Evolutionary conservation across 495 filamentous ascomycete genomes (phyloP).

Genomic region (Neurospora sp.): DNA sequence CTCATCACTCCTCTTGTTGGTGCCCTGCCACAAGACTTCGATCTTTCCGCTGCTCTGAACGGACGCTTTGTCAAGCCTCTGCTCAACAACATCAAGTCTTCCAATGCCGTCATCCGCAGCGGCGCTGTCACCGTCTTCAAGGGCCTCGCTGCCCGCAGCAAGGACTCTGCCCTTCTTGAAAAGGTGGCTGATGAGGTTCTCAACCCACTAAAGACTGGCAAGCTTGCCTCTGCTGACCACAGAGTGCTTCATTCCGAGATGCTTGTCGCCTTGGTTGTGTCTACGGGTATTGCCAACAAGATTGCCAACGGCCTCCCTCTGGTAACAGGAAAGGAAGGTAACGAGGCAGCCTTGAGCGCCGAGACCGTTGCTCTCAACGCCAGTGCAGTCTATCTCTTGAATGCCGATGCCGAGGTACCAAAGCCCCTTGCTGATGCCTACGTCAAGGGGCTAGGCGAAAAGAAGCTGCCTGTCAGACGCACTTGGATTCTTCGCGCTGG

Average conservation of each 20-base stretch:
- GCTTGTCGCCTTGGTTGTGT: slow-evolving; percentile 51
- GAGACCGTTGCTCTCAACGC: slow-evolving; percentile 58
- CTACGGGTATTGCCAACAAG: slow-evolving; percentile 47
- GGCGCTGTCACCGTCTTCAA: slow-evolving; percentile 65
- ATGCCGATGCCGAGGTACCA: slow-evolving; percentile 46
- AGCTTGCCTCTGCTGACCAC: slow-evolving; percentile 73
- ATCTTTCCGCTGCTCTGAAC: slow-evolving; percentile 63
- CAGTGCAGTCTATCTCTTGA: slow-evolving; percentile 49
- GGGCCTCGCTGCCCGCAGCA: slow-evolving; percentile 48
- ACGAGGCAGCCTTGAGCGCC: slow-evolving; percentile 68
- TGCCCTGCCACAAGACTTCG: slow-evolving; percentile 57
- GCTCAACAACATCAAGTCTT: slow-evolving; percentile 80
- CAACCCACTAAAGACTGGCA: slow-evolving; percentile 65
- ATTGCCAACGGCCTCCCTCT: slow-evolving; percentile 56
- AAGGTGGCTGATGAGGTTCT: slow-evolving; percentile 69
- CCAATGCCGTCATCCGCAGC: slow-evolving; percentile 63
- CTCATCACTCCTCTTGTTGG: slow-evolving; percentile 60
- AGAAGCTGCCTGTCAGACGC: slow-evolving; percentile 65
- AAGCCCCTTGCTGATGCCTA: slow-evolving; percentile 60
- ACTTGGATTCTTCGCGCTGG: slow-evolving; percentile 70
- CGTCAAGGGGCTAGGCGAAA: slow-evolving; percentile 74
- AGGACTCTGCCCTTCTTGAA: slow-evolving; percentile 44
- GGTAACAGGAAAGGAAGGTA: slow-evolving; percentile 68
- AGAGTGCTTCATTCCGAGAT: slow-evolving; percentile 71
- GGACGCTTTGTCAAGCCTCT: slow-evolving; percentile 72